These are phyloP conservation scores for Serendipita sp. DNA, from an alignment of 768 basidiomycete genomes.

Conservation along the genomic window DNA sequence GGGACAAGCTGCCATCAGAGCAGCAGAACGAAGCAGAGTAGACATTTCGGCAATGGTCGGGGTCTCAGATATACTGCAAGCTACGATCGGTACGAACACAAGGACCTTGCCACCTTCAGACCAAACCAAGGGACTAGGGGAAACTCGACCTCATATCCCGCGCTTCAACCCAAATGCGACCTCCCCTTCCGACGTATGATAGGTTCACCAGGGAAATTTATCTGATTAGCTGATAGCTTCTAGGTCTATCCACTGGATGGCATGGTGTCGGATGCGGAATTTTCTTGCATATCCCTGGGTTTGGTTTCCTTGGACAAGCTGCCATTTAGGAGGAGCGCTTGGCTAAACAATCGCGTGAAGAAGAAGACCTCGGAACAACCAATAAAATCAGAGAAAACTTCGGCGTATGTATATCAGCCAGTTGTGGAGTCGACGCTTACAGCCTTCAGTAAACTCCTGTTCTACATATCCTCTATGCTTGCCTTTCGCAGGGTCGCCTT, in stretches of 20 bases:
- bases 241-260: conserved; percentile 49
- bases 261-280: conserved; percentile 69
- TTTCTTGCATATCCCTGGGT: conserved; percentile 48
- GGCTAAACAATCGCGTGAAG: conserved; percentile 55
- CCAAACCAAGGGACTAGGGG: conserved; percentile 45
- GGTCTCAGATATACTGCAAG: conserved; percentile 67
- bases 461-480: conserved; percentile 75
- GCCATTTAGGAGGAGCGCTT: conserved; percentile 45
- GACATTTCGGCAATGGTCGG: conserved; percentile 79
- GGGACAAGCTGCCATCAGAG: conserved; percentile 69
- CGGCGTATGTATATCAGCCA: no score
- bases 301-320: conserved; percentile 42
- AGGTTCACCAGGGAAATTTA: not conserved
- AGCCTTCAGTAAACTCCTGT: conserved; percentile 44
- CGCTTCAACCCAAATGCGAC: conserved; percentile 49
- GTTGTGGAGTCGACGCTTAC: no score
- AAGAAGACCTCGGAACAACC: conserved; percentile 9
- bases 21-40: conserved; percentile 77
- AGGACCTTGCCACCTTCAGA: conserved; percentile 56
- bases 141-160: conserved; percentile 61
- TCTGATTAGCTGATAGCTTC: not conserved
- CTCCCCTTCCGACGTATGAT: conserved; percentile 41
- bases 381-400: not conserved
- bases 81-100: conserved; percentile 62
- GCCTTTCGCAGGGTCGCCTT: conserved; percentile 38